A percentile compares a stretch with the other conserved stretches of the same genome.
Evolutionary conservation across 352 stramenopile species (phyloP).

Genomic region (Phytophthora capsici): DNA sequence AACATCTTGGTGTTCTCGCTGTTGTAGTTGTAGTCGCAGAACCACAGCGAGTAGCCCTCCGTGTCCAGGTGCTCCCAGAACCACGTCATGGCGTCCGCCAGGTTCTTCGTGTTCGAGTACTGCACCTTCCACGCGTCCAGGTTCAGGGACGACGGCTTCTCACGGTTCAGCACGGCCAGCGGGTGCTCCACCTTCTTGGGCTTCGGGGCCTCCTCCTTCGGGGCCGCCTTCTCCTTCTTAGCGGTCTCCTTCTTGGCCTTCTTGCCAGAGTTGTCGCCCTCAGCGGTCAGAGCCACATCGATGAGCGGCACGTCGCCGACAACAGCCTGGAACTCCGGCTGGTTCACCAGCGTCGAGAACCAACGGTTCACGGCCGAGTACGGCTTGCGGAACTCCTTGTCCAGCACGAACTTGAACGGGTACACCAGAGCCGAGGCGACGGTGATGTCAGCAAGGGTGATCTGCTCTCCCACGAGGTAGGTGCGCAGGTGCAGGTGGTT

Average conservation of each 20-base stretch:
- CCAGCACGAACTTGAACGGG: slow-evolving; percentile 94
- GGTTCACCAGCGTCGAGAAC: slow-evolving; percentile 95
- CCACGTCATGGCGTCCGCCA: slow-evolving; percentile 89
- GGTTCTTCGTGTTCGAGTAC: slow-evolving; percentile 90
- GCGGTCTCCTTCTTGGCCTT: slow-evolving; percentile 41
- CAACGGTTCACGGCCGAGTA: slow-evolving; percentile 91
- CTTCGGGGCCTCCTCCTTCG: slow-evolving; percentile 54
- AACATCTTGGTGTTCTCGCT: slow-evolving; percentile 94
- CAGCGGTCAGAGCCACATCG: slow-evolving; percentile 73
- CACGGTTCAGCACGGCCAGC: slow-evolving; percentile 89
- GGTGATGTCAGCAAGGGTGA: slow-evolving; percentile 96
- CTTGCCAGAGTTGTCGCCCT: slow-evolving; percentile 56
- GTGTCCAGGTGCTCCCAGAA: slow-evolving; percentile 92
- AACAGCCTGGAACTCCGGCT: slow-evolving; percentile 93
- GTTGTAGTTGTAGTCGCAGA: slow-evolving; percentile 95
- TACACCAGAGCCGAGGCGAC: slow-evolving; percentile 89
- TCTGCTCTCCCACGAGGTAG: slow-evolving; percentile 92
- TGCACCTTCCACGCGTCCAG: slow-evolving; percentile 93
- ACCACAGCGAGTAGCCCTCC: slow-evolving; percentile 92
- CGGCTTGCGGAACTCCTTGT: slow-evolving; percentile 87
- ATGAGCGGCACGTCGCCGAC: slow-evolving; percentile 91
- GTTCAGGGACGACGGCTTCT: slow-evolving; percentile 76
- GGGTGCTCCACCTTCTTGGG: slow-evolving; percentile 87
- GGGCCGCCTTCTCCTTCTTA: slow-evolving; percentile 55
- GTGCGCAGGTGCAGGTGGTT: slow-evolving; percentile 89